Conservation (phyloP, 2,329 filamentous ascomycete species). For the Dactylellina haptotyla region DNA sequence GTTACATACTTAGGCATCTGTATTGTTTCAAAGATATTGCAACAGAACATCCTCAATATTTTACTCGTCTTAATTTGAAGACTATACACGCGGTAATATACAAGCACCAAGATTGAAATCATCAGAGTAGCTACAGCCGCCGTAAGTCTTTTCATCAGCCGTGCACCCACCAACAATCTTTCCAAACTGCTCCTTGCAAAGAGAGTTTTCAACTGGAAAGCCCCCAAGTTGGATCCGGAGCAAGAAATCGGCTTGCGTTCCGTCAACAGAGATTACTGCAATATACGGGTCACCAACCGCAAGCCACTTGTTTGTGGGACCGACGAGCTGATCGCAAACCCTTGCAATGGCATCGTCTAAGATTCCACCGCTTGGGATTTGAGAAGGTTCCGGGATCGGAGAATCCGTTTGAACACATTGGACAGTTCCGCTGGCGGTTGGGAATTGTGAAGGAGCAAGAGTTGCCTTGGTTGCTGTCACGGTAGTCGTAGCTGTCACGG, state of each 20-base stretch:
- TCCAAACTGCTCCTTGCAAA: slow-evolving; percentile 1
- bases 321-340: background rate
- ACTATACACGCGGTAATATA: background rate
- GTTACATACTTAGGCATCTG: no score
- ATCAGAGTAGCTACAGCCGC: background rate
- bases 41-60: no score
- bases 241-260: background rate
- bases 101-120: background rate
- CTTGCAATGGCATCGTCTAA: background rate
- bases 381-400: background rate
- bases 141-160: background rate
- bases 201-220: slow-evolving; percentile 1
- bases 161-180: background rate
- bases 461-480: background rate
- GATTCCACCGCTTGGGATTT: slow-evolving; percentile 1
- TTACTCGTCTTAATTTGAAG: no score
- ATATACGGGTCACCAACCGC: background rate
- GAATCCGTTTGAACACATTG: slow-evolving; percentile 3
- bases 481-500: background rate
- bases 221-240: slow-evolving; percentile 1
- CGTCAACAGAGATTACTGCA: background rate
- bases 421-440: background rate
- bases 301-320: background rate
- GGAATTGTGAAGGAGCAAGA: background rate
- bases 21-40: no score